Conservation (phyloP, 768 basidiomycete species). For the Gloeopeniophorella convolvens region DNA sequence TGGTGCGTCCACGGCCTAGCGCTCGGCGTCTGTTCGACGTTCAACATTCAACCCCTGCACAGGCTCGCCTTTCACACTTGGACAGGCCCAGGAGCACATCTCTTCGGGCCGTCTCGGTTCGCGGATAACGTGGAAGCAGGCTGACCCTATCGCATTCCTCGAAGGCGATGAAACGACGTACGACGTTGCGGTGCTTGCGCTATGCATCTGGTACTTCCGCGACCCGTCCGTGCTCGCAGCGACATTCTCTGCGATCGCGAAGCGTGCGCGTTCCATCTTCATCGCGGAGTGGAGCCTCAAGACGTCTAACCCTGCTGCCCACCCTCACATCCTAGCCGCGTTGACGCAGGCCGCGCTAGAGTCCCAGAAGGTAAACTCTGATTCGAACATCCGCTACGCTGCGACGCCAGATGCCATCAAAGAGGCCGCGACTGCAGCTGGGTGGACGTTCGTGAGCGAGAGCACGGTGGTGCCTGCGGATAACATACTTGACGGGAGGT, state of each 20-base stretch:
- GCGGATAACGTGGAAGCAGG: slow-evolving; percentile 31
- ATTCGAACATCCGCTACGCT: slow-evolving; percentile 33
- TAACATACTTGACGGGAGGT: slow-evolving; percentile 29
- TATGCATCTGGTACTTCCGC: slow-evolving; percentile 37
- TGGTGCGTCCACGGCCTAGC: too few species aligned
- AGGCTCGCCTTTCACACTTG: slow-evolving; percentile 34
- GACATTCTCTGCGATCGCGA: slow-evolving; percentile 27
- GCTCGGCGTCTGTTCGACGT: too few species aligned
- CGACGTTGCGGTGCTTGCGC: slow-evolving; percentile 32
- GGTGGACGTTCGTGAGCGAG: slow-evolving; percentile 24
- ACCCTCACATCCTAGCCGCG: slow-evolving; percentile 32
- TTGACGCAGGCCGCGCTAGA: slow-evolving; percentile 33
- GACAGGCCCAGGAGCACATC: slow-evolving; percentile 32
- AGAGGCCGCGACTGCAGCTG: slow-evolving; percentile 23
- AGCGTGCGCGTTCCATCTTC: slow-evolving; percentile 26
- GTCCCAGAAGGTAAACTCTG: slow-evolving; percentile 26
- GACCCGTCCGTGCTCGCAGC: slow-evolving; percentile 27
- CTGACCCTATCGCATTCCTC: slow-evolving; percentile 29
- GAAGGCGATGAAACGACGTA: slow-evolving; percentile 21
- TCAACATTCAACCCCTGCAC: neutral
- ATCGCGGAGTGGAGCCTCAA: slow-evolving; percentile 33
- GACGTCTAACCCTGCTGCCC: slow-evolving; percentile 19
- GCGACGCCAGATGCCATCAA: slow-evolving; percentile 30
- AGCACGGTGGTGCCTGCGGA: slow-evolving; percentile 22
- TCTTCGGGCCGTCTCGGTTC: slow-evolving; percentile 27